These are phyloP conservation scores for Aspergillus nanangensis DNA, from an alignment of 495 filamentous ascomycete species.

Conservation along the genomic window DNA sequence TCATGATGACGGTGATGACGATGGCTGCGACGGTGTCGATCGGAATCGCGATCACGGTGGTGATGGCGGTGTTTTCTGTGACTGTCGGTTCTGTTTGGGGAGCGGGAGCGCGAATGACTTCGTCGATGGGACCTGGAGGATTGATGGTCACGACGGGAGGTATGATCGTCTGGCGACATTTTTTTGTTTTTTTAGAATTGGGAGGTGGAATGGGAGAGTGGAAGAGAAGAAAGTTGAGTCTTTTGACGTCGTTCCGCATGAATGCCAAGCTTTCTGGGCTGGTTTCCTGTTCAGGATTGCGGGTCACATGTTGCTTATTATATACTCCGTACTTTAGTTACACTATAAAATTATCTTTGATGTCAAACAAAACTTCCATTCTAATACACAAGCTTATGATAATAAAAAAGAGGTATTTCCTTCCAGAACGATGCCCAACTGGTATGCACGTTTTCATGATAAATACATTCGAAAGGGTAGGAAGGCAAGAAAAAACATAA, in stretches of 20 bases:
- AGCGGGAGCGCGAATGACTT: constrained; percentile 17
- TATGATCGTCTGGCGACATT: constrained; percentile 22
- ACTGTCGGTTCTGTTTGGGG: constrained; percentile 12
- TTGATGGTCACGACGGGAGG: constrained; percentile 7
- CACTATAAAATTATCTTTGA: too few relatives aligned
- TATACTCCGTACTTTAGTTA: too few relatives aligned
- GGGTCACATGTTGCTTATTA: too few relatives aligned
- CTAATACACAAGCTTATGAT: too few relatives aligned
- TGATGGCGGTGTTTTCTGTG: constrained; percentile 13
- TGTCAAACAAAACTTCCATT: too few relatives aligned
- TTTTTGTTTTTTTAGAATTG: constrained; percentile 2
- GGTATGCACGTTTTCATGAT: not conserved
- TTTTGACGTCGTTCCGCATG: not conserved
- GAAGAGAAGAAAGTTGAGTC: not conserved
- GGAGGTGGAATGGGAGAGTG: too few relatives aligned
- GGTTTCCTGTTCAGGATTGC: not conserved
- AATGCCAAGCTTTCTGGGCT: not conserved
- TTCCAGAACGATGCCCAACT: not conserved
- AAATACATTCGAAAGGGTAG: constrained; percentile 3
- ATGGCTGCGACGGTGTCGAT: constrained; percentile 22
- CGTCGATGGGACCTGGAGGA: constrained; percentile 5
- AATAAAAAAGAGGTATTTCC: too few relatives aligned
- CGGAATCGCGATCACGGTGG: constrained; percentile 19
- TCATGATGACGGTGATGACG: constrained; percentile 22
- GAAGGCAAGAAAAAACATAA: constrained; percentile 2